phyloP scores from a whole-genome alignment of 306 rosid genomes.

The Medicago arabica region DNA sequence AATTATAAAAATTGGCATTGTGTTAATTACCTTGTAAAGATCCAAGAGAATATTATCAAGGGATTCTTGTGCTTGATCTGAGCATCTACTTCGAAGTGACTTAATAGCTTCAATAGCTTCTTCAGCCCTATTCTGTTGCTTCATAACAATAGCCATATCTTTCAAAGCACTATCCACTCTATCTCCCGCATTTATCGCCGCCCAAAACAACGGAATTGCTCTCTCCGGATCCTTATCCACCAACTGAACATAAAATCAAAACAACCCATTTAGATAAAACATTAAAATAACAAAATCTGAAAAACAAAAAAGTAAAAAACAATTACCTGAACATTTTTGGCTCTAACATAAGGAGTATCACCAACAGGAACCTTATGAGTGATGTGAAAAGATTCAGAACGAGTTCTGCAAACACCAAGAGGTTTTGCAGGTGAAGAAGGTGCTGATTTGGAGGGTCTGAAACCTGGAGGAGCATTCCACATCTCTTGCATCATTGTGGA shows the following conservation, averaged over 20 bases:
- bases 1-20: not conserved
- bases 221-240: constrained; percentile 97
- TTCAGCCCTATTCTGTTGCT: constrained; percentile 93
- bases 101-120: constrained; percentile 98
- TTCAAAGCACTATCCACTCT: constrained; percentile 97
- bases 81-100: constrained; percentile 81
- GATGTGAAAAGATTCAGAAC: constrained; percentile 81
- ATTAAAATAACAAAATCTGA: not conserved
- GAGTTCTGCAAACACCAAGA: constrained; percentile 67
- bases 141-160: constrained; percentile 99
- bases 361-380: constrained; percentile 90
- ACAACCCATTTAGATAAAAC: not conserved
- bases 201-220: constrained; percentile 95
- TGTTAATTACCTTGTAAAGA: constrained; percentile 77
- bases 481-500: constrained; percentile 73
- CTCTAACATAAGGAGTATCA: constrained; percentile 92
- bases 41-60: constrained; percentile 95
- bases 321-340: constrained; percentile 86
- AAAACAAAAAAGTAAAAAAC: not conserved
- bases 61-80: constrained; percentile 97
- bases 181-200: constrained; percentile 95
- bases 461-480: constrained; percentile 98
- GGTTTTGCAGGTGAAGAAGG: constrained; percentile 98
- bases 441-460: constrained; percentile 92
- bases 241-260: constrained; percentile 50